These are phyloP conservation scores for Boletellus deceptivus DNA, from an alignment of 1,284 basidiomycete genomes.

Conservation along the genomic window DNA sequence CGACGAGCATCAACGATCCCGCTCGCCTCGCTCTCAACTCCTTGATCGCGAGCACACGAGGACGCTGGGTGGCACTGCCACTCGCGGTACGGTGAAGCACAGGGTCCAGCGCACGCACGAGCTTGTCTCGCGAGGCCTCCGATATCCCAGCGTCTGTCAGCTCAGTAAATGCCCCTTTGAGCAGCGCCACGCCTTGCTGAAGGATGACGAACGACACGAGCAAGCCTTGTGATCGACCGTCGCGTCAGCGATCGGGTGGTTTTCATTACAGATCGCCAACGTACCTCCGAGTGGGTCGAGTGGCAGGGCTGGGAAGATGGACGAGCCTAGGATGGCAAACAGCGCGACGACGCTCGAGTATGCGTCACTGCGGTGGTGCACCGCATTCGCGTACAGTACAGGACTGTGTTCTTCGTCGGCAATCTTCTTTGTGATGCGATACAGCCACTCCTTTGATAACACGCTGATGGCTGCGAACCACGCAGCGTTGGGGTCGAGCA, in stretches of 20 bases:
- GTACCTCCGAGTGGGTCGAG: constrained; percentile 92
- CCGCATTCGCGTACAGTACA: constrained; percentile 88
- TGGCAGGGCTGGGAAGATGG: constrained; percentile 80
- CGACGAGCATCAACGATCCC: constrained; percentile 73
- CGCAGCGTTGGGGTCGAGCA: constrained; percentile 92
- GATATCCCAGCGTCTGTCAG: constrained; percentile 85
- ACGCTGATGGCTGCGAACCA: constrained; percentile 91
- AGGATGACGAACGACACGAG: constrained; percentile 90
- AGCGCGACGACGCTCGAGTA: constrained; percentile 88
- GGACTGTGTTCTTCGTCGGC: constrained; percentile 89
- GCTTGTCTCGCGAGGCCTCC: constrained; percentile 47
- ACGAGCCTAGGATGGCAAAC: constrained; percentile 85
- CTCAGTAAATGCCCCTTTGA: constrained; percentile 76
- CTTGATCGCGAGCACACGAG: constrained; percentile 51
- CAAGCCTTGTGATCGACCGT: constrained; percentile 49
- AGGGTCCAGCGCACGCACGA: constrained; percentile 55
- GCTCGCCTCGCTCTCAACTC: constrained; percentile 76
- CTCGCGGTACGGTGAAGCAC: constrained; percentile 39
- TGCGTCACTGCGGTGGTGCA: constrained; percentile 94
- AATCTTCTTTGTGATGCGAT: constrained; percentile 82
- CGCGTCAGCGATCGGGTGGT: constrained; percentile 10
- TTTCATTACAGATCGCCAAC: constrained; percentile 5
- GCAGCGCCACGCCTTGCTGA: constrained; percentile 75
- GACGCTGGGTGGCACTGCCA: constrained; percentile 1
- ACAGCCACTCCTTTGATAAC: constrained; percentile 89